These are phyloP conservation scores for Xylaria curta DNA, from an alignment of 495 filamentous ascomycete species.

Conservation along the genomic window DNA sequence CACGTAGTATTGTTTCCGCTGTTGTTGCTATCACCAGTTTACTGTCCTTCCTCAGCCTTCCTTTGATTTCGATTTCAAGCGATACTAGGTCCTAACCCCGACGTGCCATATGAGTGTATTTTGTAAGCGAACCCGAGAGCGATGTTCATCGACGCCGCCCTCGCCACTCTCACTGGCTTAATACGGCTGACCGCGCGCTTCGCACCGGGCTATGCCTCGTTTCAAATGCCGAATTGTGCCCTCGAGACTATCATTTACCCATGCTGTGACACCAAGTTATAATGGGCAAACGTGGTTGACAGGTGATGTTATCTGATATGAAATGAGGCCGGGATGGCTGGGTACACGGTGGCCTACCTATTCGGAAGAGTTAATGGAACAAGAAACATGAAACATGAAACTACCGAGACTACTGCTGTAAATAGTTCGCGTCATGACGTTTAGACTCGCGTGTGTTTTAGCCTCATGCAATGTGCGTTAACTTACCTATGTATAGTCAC, in stretches of 20 bases:
- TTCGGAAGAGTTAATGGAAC: conserved; percentile 6
- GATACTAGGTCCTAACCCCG: neutral
- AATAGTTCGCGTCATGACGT: conserved; percentile 17
- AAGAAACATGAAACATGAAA: conserved; percentile 23
- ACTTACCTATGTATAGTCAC: conserved; percentile 10
- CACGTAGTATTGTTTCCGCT: neutral
- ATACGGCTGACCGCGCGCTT: neutral
- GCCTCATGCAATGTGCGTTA: conserved; percentile 16
- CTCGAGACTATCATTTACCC: neutral
- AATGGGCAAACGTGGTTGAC: neutral
- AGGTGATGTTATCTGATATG: neutral
- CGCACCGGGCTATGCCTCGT: neutral
- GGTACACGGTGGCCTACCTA: neutral
- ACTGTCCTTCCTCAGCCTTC: neutral
- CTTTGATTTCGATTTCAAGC: neutral
- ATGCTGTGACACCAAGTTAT: neutral
- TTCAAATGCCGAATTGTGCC: neutral
- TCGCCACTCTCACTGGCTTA: neutral
- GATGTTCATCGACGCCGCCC: neutral
- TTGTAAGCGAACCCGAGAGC: neutral
- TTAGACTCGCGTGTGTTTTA: conserved; percentile 17
- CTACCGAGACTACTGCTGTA: conserved; percentile 8
- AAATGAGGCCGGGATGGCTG: neutral
- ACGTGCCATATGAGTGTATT: neutral
- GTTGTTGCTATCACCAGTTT: neutral